Conservation (phyloP, 2,329 filamentous ascomycete genomes). For the Daldinia eschscholtzii region DNA sequence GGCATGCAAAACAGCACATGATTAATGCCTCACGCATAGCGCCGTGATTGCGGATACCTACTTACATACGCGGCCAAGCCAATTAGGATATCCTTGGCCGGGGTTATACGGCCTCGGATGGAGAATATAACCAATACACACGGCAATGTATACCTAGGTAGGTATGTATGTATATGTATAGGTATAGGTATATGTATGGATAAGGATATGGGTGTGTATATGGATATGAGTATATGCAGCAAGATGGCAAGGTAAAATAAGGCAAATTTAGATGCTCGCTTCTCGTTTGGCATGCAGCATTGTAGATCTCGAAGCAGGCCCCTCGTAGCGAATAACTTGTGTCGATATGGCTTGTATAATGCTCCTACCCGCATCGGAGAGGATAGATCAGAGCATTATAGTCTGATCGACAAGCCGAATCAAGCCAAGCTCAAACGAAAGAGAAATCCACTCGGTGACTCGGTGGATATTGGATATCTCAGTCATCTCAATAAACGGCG, state of each 20-base stretch:
- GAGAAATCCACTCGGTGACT: conserved; percentile 10
- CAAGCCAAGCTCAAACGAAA: conserved; percentile 25
- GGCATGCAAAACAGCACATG: conserved; percentile 29
- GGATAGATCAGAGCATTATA: conserved; percentile 40
- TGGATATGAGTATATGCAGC: conserved; percentile 1
- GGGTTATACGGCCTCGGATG: conserved; percentile 1
- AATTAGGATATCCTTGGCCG: conserved; percentile 20
- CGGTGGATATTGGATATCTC: conserved; percentile 21
- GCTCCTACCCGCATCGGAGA: conserved; percentile 13
- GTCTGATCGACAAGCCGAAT: conserved; percentile 36
- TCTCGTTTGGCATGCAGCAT: conserved; percentile 23
- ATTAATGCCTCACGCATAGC: conserved; percentile 39
- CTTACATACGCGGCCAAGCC: conserved; percentile 20
- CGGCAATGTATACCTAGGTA: too few relatives aligned
- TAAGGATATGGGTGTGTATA: conserved; percentile 1
- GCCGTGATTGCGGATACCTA: conserved; percentile 7
- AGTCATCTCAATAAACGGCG: conserved; percentile 29
- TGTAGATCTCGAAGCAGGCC: conserved; percentile 20
- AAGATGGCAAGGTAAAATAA: conserved; percentile 2
- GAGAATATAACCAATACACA: neutral
- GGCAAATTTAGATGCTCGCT: conserved; percentile 8
- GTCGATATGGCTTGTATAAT: conserved; percentile 1
- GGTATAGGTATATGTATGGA: neutral
- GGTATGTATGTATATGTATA: neutral
- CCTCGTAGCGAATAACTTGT: conserved; percentile 1